Evolutionary conservation across 805 yeast species (phyloP), one percentile per base, ranked within the genome.

Genomic region (Saccharomycopsis vini): DNA sequence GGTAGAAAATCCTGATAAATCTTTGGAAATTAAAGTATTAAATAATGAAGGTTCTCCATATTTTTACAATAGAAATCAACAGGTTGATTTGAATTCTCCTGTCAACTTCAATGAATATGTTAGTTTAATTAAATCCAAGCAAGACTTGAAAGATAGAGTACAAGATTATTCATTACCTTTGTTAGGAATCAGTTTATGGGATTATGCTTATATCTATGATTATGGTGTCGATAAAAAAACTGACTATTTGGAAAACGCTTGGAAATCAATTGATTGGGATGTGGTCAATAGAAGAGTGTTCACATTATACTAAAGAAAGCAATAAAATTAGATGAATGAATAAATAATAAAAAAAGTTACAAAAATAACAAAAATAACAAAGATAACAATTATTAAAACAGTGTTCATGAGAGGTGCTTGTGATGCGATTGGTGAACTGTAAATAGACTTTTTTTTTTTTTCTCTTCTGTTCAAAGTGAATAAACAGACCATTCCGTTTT

Each of bases 191-290:
- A 86, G 79, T 62, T 71, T 83, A 52, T 89, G 97, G 95, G 95
- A 90, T 60, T 75, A 79, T 51, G 86, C 95, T n/a, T 92, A 81
- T 61, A 55, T 87, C 36, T 66, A 73, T 22, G 97, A 92, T 62
- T 90, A 81, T 62, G 95, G 97, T 38, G 71, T 85, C 42, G 67
- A 62, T 41, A 58, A 54, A 19, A 82, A 81, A 64, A 67, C 73
- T 36, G 68, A 72, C 42, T 92, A 83, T 62, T 71, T 92, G 52
- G 74, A 74, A 49, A 80, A 79, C 50, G 79, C 80, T 56, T 79
- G 95, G 78, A 73, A 78, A 42, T 71, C 86, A 52, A 72, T 89
- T 47, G 80, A 90, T 64, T 92, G 98, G 98, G 71, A 76, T 40
- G 79, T 80, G 33, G 71, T 82, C 24, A 77, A 75, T 50, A 56